Conservation (phyloP, 208 protist species). For the Acanthamoeba divionensis region DNA sequence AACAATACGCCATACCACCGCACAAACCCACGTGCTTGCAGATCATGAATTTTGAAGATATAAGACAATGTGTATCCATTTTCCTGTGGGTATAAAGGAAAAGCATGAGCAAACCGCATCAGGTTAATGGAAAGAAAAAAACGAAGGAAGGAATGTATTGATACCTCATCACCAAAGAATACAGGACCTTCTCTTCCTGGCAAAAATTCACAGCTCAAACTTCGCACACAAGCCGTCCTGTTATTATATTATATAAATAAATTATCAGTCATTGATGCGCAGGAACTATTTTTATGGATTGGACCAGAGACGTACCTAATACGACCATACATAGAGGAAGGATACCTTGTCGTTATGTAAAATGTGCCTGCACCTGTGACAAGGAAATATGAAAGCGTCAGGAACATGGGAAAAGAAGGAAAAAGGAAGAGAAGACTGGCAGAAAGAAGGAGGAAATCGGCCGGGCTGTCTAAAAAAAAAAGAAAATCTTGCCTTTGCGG, state of each 20-base stretch:
- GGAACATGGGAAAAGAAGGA: not conserved
- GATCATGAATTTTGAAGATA: slow-evolving; percentile 29
- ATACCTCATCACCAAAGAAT: slow-evolving; percentile 35
- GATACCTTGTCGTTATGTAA: not conserved
- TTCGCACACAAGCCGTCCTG: slow-evolving; percentile 27
- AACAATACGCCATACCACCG: slow-evolving; percentile 41
- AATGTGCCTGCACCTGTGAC: not conserved
- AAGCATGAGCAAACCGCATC: not conserved
- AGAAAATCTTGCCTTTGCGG: not conserved
- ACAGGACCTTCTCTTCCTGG: slow-evolving; percentile 5
- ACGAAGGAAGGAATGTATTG: not conserved
- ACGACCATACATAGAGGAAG: not conserved
- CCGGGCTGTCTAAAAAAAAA: not conserved
- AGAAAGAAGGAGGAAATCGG: not conserved
- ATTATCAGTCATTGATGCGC: too few species aligned
- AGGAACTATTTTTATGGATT: too few species aligned
- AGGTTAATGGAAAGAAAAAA: not conserved
- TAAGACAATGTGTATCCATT: slow-evolving; percentile 34
- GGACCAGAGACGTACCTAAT: not conserved
- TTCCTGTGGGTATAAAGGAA: not conserved
- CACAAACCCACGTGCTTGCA: slow-evolving; percentile 37
- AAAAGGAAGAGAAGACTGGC: not conserved
- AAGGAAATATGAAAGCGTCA: not conserved
- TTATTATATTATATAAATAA: too few species aligned
- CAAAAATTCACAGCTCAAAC: slow-evolving; percentile 5